Conservation (phyloP, 495 filamentous ascomycete species). For the Daldinia caldariorum region DNA sequence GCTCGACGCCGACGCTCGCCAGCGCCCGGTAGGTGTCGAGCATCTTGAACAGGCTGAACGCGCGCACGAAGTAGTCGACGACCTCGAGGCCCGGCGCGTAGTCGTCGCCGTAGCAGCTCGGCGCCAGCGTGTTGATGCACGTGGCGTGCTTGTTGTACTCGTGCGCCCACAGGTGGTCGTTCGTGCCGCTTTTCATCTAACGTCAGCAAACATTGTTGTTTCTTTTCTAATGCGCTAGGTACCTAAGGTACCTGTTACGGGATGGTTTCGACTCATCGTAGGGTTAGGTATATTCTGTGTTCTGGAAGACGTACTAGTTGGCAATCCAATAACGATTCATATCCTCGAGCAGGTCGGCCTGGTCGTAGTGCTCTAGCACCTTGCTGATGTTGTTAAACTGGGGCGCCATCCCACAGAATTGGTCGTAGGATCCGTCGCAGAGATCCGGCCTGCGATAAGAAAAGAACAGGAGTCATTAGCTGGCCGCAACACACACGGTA, state of each 20-base stretch:
- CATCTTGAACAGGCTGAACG: conserved; percentile 69
- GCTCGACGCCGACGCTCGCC: conserved; percentile 69
- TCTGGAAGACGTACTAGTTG: conserved; percentile 49
- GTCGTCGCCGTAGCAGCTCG: conserved; percentile 72
- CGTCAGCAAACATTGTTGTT: conserved; percentile 12
- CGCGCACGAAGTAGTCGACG: conserved; percentile 69
- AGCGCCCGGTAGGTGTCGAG: conserved; percentile 68
- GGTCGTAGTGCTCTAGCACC: conserved; percentile 70
- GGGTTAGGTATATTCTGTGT: not conserved
- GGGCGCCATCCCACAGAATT: conserved; percentile 74
- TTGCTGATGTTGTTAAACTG: conserved; percentile 75
- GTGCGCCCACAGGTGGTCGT: conserved; percentile 80
- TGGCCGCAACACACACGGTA: not conserved
- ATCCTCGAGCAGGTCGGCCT: conserved; percentile 69
- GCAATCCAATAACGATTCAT: conserved; percentile 84
- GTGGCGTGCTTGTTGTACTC: conserved; percentile 90
- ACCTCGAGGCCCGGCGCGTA: conserved; percentile 69
- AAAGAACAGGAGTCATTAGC: conserved; percentile 7
- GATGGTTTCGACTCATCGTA: not conserved
- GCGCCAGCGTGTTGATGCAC: conserved; percentile 75
- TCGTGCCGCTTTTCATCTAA: conserved; percentile 57
- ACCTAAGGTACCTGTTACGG: too few relatives aligned
- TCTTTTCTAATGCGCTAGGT: too few relatives aligned
- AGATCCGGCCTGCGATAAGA: conserved; percentile 71
- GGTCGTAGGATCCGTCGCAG: conserved; percentile 82